A percentile compares a stretch with the other conserved stretches of the same genome.
Conservation (phyloP, 768 basidiomycete genomes). For the Mycena rosella region DNA sequence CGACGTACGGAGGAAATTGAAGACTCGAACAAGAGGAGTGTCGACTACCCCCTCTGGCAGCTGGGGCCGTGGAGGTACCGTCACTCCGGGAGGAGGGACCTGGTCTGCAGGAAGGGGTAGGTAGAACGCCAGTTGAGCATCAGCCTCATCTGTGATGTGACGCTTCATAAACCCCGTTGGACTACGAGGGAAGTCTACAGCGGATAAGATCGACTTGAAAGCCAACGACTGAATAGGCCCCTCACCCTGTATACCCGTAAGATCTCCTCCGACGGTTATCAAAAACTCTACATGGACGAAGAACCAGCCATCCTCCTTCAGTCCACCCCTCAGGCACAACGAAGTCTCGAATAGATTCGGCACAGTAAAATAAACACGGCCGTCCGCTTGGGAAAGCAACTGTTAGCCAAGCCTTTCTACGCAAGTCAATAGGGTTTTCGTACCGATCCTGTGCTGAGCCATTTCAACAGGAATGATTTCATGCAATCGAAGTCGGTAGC, state of each 20-base stretch:
- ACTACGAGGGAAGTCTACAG: conserved; percentile 77
- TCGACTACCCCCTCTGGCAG: conserved; percentile 77
- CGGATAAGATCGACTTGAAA: not conserved
- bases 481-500: conserved; percentile 80
- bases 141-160: conserved; percentile 80
- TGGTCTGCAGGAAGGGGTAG: conserved; percentile 60
- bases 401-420: conserved; percentile 30
- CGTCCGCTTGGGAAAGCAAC: conserved; percentile 65
- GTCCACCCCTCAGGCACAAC: conserved; percentile 79
- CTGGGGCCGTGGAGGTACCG: conserved; percentile 60
- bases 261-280: conserved; percentile 79
- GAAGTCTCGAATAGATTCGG: conserved; percentile 81
- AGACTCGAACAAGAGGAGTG: conserved; percentile 86
- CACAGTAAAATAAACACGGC: conserved; percentile 83
- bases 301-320: conserved; percentile 85
- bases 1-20: conserved; percentile 88
- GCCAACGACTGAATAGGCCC: not conserved
- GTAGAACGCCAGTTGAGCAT: conserved; percentile 75
- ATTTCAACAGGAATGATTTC: conserved; percentile 90
- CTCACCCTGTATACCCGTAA: conserved; percentile 78
- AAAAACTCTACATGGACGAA: conserved; percentile 83
- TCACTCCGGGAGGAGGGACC: conserved; percentile 54
- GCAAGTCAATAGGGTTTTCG: conserved; percentile 14
- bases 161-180: conserved; percentile 74
- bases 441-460: conserved; percentile 77